phyloP scores from a whole-genome alignment of 208 protist species.

The Crithidia bombi region DNA sequence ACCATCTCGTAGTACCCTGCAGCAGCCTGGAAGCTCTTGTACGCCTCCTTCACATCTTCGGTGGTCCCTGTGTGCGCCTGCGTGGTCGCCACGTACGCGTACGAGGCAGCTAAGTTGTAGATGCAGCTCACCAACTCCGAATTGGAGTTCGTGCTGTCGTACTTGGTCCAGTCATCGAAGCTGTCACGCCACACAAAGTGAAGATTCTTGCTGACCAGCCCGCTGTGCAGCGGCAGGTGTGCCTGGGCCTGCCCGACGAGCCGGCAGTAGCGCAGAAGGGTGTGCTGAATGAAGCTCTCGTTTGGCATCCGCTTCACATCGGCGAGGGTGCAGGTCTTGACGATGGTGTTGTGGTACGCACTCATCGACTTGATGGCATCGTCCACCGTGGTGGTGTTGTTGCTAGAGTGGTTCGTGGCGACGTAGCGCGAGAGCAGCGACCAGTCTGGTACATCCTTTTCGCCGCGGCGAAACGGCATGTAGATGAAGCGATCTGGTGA shows the following conservation, averaged over 20 bases:
- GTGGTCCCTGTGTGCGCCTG: conserved; percentile 45
- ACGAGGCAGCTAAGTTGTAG: conserved; percentile 86
- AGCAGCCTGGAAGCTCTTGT: conserved; percentile 76
- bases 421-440: conserved; percentile 67
- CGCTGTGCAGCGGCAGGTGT: conserved; percentile 71
- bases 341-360: conserved; percentile 66
- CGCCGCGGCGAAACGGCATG: conserved; percentile 72
- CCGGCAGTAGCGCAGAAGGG: conserved; percentile 70
- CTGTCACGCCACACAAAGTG: conserved; percentile 72
- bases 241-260: conserved; percentile 77
- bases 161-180: conserved; percentile 69
- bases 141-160: conserved; percentile 70
- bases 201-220: conserved; percentile 58
- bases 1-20: conserved; percentile 86
- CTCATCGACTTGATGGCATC: conserved; percentile 71
- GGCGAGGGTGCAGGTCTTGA: conserved; percentile 53
- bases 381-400: conserved; percentile 57
- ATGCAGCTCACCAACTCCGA: conserved; percentile 79
- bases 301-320: conserved; percentile 61
- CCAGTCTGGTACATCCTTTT: conserved; percentile 79
- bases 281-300: conserved; percentile 69
- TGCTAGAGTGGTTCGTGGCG: conserved; percentile 67
- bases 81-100: conserved; percentile 51
- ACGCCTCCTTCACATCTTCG: conserved; percentile 71
- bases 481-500: conserved; percentile 63